Base-by-base conservation (phyloP, 257 asterid genomes). In the Ilex asprella region DNA sequence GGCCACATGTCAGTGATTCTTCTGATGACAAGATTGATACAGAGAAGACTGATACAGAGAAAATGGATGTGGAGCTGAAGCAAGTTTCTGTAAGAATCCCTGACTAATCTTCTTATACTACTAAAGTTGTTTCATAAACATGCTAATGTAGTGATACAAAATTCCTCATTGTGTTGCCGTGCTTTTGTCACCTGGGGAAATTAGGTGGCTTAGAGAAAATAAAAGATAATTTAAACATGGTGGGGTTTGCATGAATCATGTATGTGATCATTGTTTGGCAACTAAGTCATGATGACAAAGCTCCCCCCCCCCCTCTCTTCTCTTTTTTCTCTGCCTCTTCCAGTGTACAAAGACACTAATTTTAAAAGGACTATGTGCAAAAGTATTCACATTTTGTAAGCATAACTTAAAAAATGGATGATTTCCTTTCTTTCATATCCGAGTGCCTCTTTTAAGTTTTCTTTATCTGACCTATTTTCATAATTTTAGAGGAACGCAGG, bases 21-120 rank as follows among this genome's bases (percentile, higher is more conserved):
- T 35, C 64, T 47, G 47, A 53, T 15, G 73, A 63, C 31, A 74
- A 61, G 56, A 62, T 77, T 31, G 63, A 72, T 63, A 52, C 70
- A 30, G 61, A 65, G 61, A 72, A 67, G 55, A 70, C 56, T 35
- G 64, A 52, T 59, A 8, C 43, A 73, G 44, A 69, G 71, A 80
- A 62, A 64, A 55, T 80, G 30, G 62, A 72, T 57, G 58, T 32
- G 32, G 70, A 70, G 56, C 69, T 76, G 59, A 63, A 62, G 58
- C 78, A 73, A 79, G 76, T 58, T 62, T 27, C 64, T 60, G 86
- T 78, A 71, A 80, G 87, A 76, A 39, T 35, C 31, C 70, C 39
- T 39, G 4, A 6, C 2, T 49, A n/a, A 49, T 4, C 54, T 49
- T 49, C 54, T 15, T 49, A 49, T 11, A 49, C 16, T 49, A 49